Evolutionary conservation across 2,329 filamentous ascomycete genomes (phyloP), one percentile per base, ranked within the genome.

Genomic region (Apiospora rasikravindrae): DNA sequence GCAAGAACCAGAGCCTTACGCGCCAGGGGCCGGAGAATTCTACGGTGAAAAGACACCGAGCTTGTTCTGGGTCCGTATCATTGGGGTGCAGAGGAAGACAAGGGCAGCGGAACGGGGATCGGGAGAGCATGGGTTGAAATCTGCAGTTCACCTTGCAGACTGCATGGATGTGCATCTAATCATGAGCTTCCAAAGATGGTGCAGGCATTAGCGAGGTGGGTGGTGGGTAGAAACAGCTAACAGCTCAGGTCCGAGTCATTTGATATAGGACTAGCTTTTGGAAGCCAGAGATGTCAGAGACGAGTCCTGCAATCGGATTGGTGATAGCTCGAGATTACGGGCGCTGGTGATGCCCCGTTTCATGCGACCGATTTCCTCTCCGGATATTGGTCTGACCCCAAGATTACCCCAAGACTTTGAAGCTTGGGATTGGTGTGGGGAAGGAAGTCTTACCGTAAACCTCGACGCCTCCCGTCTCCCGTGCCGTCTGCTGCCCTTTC

Each of bases 341-440:
- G 16, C 19, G 26, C 26, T 37, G 53, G 11, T 19, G 29, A 37
- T 22, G 29, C 14, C 16, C 33, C 33, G 33, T 37, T 19, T 61
- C 53, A 61, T 61, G 53, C 53, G 29, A 57, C 51, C 51, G 3
- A 26, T 37, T 68, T 4, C 22, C 67, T 68, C 45, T 11, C n/a
- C 42, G 13, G 45, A 47, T 37, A 68, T 68, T 68, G 67, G 67
- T 29, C 67, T 29, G n/a, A 68, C 67, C 67, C 67, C 67, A 68
- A 68, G 67, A 68, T 68, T 68, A 68, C 67, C 40, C 67, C 67
- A 47, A 47, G 37, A 45, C 67, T n/a, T n/a, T n/a, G n/a, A 45
- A 29, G 67, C 42, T 29, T 68, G 26, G 57, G 37, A 40, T 64
- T 64, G 57, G 40, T 68, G 67, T 68, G 40, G 67, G 29, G 67